Evolutionary conservation across 164 flowering plant species (phyloP), one percentile per base, ranked within the genome.

Genomic region (Kalanchoe fedtschenkoi): DNA sequence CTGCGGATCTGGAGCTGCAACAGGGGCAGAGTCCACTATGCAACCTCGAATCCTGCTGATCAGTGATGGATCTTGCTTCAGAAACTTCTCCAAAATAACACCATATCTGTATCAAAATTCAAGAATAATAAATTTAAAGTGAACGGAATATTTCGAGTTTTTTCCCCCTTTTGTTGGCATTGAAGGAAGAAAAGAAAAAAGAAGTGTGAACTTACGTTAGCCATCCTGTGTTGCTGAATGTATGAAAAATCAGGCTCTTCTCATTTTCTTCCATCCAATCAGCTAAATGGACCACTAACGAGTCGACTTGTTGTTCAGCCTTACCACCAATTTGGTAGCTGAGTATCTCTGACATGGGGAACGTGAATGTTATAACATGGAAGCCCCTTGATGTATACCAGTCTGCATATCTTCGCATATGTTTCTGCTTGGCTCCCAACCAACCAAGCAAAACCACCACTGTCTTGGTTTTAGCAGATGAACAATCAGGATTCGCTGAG

Each of bases 221-320:
- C 99, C 99, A 95, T 65, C 97, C 99, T 0, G 99, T 95, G 68
- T 95, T 89, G 84, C 96, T 95, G 66, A 95, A 95, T 29, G 99
- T 95, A 69, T 95, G 99, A 59, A 78, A 64, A 39, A 64, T 47
- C 61, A 64, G 28, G 53, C 33, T 64, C 34, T 64, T 64, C 9
- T 60, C 54, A 17, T 77, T 87, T 68, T 85, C 97, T 62, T 89
- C 96, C 71, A 91, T 68, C 96, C 99, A 95, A 55, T 74, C 86
- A 62, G 88, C 87, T 58, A 95, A 75, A 80, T 95, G 99, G 63
- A 80, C 73, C 60, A 83, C 99, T 70, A 95, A 95, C 79, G 74
- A 69, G 17, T 82, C 90, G 1, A 91, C 61, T 60, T 87, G 69
- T 70, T 87, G 74, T 69, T 95, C 99, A 63, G 88, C 93, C 72